Conservation (phyloP, 805 yeast genomes). For the Candida piceae region DNA sequence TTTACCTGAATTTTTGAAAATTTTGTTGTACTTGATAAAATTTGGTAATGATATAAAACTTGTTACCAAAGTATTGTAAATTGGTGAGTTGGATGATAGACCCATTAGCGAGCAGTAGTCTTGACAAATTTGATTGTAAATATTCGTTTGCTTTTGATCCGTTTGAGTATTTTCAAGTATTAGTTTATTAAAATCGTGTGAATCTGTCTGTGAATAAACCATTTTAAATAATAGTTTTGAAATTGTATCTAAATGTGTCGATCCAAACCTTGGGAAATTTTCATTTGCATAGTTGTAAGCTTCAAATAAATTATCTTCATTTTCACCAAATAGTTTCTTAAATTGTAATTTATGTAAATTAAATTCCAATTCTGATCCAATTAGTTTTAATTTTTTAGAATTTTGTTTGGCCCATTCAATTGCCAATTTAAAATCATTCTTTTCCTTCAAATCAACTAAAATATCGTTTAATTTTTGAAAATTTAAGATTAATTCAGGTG, state of each 20-base stretch:
- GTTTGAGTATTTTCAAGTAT: too few relatives aligned
- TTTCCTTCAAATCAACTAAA: conserved; percentile 29
- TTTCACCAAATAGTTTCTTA: conserved; percentile 25
- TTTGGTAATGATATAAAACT: conserved; percentile 51
- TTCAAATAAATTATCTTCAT: conserved; percentile 19
- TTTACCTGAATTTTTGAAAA: conserved; percentile 30
- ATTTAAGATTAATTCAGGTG: conserved; percentile 27
- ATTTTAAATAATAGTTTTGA: conserved; percentile 40
- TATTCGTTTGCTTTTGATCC: conserved; percentile 2
- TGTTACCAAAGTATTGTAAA: conserved; percentile 44
- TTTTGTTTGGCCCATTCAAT: conserved; percentile 41
- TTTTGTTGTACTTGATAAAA: conserved; percentile 43
- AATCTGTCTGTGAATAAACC: conserved; percentile 18
- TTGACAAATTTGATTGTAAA: conserved; percentile 32
- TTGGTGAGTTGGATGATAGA: conserved; percentile 48
- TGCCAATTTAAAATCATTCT: conserved; percentile 39
- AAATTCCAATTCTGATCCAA: conserved; percentile 42
- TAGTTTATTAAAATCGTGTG: too few relatives aligned
- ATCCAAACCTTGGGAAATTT: conserved; percentile 36
- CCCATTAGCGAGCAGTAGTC: conserved; percentile 47
- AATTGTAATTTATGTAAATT: conserved; percentile 40
- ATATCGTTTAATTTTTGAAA: conserved; percentile 41
- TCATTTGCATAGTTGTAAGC: conserved; percentile 42
- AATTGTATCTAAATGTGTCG: conserved; percentile 36
- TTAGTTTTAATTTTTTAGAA: conserved; percentile 20